These are phyloP conservation scores for California macrophylla DNA, from an alignment of 441 rosid genomes.

Conservation along the genomic window DNA sequence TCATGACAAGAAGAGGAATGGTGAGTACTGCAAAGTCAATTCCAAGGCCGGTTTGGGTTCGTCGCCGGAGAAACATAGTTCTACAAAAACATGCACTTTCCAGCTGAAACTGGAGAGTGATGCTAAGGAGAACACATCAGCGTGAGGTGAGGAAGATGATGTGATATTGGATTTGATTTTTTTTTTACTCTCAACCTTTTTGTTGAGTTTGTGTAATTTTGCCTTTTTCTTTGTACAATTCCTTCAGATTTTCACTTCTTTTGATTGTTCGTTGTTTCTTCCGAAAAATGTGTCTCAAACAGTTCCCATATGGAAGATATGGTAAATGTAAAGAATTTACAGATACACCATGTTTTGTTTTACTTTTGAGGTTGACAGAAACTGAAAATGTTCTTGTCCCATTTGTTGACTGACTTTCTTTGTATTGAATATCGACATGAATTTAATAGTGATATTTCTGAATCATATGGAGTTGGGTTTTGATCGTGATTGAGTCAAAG, in stretches of 20 bases:
- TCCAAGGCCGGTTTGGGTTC: background rate
- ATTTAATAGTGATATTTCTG: too few relatives aligned
- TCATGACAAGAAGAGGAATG: conserved; percentile 14
- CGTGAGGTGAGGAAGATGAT: background rate
- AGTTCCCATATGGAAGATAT: background rate
- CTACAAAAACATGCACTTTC: conserved; percentile 15
- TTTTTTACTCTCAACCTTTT: background rate
- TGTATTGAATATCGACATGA: too few relatives aligned
- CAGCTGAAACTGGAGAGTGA: conserved; percentile 18
- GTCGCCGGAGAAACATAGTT: conserved; percentile 9
- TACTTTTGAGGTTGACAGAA: background rate
- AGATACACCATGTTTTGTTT: background rate
- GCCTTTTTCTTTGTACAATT: background rate
- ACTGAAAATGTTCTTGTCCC: background rate
- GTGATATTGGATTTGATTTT: background rate
- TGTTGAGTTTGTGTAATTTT: background rate
- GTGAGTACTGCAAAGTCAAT: conserved; percentile 19
- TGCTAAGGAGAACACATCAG: background rate
- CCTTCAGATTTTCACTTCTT: background rate
- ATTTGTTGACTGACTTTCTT: background rate
- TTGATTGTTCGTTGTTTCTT: background rate
- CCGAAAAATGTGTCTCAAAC: background rate
- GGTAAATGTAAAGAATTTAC: background rate
- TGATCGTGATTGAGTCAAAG: too few relatives aligned
- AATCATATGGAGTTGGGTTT: too few relatives aligned